phyloP scores from a whole-genome alignment of 148 eudicot genomes.

The Rhododendron williamsianum region DNA sequence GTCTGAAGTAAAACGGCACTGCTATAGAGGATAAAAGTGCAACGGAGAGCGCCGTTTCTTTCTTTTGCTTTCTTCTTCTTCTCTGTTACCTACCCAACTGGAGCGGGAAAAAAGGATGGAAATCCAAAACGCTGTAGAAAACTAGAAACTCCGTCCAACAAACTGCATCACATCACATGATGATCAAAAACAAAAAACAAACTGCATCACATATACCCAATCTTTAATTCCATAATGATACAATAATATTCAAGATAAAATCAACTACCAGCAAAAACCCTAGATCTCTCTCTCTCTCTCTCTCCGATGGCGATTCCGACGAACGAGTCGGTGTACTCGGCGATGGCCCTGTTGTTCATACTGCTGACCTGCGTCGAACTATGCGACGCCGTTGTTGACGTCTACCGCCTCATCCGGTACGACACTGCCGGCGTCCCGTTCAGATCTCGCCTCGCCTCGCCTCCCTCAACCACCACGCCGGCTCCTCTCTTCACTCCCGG shows the following conservation, averaged over 20 bases:
- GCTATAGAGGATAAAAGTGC: no score
- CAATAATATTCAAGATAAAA: not conserved
- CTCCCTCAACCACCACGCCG: constrained; percentile 81
- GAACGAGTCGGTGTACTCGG: constrained; percentile 40
- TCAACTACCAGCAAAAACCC: not conserved
- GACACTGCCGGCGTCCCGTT: constrained; percentile 83
- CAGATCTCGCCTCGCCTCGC: constrained; percentile 80
- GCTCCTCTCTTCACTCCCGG: constrained; percentile 52
- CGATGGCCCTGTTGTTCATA: constrained; percentile 43
- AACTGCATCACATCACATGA: no score
- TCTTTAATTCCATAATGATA: not conserved
- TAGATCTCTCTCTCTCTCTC: not conserved
- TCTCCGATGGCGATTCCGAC: constrained; percentile 34
- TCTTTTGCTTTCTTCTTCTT: no score
- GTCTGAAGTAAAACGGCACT: no score
- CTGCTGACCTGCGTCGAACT: constrained; percentile 74
- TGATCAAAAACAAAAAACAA: no score
- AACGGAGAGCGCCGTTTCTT: no score
- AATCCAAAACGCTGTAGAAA: no score
- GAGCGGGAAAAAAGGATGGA: no score
- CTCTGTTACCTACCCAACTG: no score
- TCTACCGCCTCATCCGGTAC: constrained; percentile 91
- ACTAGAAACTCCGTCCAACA: no score
- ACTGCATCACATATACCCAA: no score
- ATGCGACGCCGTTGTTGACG: constrained; percentile 88